These are phyloP conservation scores for Miscanthus sacchariflorus DNA, from an alignment of 202 grass and related monocot genomes.

Conservation along the genomic window DNA sequence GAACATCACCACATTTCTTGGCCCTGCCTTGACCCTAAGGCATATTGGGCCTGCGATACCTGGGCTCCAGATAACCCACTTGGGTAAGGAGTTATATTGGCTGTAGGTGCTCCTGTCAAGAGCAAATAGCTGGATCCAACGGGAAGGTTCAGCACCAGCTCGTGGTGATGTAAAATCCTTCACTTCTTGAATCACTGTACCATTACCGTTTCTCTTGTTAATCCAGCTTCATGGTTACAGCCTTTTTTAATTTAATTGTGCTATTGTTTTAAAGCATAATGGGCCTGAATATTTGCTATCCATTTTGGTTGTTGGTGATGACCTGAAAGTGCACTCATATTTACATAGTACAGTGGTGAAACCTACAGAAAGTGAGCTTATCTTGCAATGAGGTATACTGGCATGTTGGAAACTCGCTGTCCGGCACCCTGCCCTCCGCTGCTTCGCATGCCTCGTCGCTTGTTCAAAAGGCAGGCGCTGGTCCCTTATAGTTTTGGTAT, in stretches of 20 bases:
- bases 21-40: neutral
- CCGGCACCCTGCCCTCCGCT: neutral
- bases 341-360: neutral
- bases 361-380: neutral
- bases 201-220: slow-evolving; percentile 2
- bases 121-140: slow-evolving; percentile 4
- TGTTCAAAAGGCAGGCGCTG: neutral
- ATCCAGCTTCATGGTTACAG: neutral
- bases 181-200: slow-evolving; percentile 19
- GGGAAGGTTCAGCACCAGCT: neutral
- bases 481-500: neutral
- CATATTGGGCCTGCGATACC: neutral
- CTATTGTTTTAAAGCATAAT: neutral
- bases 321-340: neutral
- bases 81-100: neutral
- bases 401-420: neutral
- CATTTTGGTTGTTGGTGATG: neutral
- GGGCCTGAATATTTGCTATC: neutral
- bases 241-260: neutral
- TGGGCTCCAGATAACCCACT: neutral
- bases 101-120: neutral
- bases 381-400: neutral
- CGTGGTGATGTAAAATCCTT: slow-evolving; percentile 47
- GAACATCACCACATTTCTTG: slow-evolving; percentile 15
- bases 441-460: neutral